A percentile compares a stretch with the other conserved stretches of the same genome.
These are phyloP conservation scores for Talinum fruticosum DNA, from an alignment of 148 eudicot species.

Conservation along the genomic window DNA sequence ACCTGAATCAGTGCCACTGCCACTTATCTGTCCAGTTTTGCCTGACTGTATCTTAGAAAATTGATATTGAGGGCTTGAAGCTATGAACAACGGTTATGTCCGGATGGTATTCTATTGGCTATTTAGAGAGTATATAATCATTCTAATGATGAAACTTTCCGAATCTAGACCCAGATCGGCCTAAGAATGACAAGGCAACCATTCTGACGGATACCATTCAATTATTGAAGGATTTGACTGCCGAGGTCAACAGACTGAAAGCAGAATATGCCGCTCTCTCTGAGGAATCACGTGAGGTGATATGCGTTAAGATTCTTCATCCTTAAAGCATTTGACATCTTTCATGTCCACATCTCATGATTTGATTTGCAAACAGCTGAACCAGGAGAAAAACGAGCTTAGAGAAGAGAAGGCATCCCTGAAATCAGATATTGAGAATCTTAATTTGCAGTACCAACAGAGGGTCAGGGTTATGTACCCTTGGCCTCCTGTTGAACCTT, in stretches of 20 bases:
- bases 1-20: not conserved
- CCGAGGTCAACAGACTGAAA: slow-evolving; percentile 56
- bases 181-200: slow-evolving; percentile 62
- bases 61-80: not conserved
- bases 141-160: slow-evolving; percentile 4
- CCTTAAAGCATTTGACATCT: slow-evolving; percentile 11
- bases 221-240: slow-evolving; percentile 52
- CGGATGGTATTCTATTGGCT: not conserved
- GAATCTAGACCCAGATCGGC: slow-evolving; percentile 61
- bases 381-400: slow-evolving; percentile 70
- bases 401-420: slow-evolving; percentile 61
- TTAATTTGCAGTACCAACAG: slow-evolving; percentile 55
- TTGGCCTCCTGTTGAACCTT: slow-evolving; percentile 55
- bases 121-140: not conserved
- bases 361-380: slow-evolving; percentile 39
- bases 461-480: slow-evolving; percentile 49
- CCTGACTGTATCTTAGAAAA: not conserved
- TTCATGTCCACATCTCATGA: slow-evolving; percentile 21
- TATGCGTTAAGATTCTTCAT: slow-evolving; percentile 9
- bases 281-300: slow-evolving; percentile 67
- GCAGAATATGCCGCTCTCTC: slow-evolving; percentile 49
- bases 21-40: not conserved
- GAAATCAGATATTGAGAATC: slow-evolving; percentile 57
- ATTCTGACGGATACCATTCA: slow-evolving; percentile 59
- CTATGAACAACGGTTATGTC: not conserved